A percentile compares a stretch with the other conserved stretches of the same genome.
phyloP scores from a whole-genome alignment of 2,329 filamentous ascomycete species.

The Neofusicoccum sp. region DNA sequence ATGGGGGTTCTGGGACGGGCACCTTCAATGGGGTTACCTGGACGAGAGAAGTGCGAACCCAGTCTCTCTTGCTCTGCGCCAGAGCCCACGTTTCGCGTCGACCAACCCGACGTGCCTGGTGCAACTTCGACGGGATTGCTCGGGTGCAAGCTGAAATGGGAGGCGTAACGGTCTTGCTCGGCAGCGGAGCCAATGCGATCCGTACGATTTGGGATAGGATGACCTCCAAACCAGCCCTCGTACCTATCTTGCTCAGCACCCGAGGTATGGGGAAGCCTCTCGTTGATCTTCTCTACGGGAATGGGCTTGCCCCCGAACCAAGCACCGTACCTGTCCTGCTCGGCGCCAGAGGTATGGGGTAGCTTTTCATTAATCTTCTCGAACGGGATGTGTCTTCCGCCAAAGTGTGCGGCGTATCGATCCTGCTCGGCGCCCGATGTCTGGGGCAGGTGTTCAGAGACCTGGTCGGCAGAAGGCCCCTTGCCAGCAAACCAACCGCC shows the following conservation, averaged over 20 bases:
- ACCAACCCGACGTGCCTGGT: neutral
- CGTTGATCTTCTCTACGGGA: neutral
- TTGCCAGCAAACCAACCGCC: slow-evolving; percentile 9
- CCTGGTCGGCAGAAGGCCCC: neutral
- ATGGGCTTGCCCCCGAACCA: slow-evolving; percentile 11
- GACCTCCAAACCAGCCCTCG: neutral
- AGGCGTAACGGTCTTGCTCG: slow-evolving; percentile 16
- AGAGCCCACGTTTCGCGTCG: neutral
- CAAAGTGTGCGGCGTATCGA: slow-evolving; percentile 3
- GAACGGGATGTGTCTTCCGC: neutral
- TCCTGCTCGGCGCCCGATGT: slow-evolving; percentile 17
- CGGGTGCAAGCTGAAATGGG: slow-evolving; percentile 3
- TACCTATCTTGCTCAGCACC: slow-evolving; percentile 9
- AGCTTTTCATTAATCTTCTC: neutral
- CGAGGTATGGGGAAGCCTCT: neutral
- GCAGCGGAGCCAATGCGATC: slow-evolving; percentile 6
- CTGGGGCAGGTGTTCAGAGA: neutral
- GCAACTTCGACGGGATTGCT: slow-evolving; percentile 4
- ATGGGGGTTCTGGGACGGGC: slow-evolving; percentile 9
- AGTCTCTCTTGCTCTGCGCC: slow-evolving; percentile 18
- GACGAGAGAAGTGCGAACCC: slow-evolving; percentile 8
- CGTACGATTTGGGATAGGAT: neutral
- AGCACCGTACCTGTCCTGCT: slow-evolving; percentile 7
- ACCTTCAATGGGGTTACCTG: too few species aligned
- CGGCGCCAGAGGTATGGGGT: slow-evolving; percentile 2